phyloP scores from a whole-genome alignment of 805 yeast species.

The Wickerhamomyces queroliae region DNA sequence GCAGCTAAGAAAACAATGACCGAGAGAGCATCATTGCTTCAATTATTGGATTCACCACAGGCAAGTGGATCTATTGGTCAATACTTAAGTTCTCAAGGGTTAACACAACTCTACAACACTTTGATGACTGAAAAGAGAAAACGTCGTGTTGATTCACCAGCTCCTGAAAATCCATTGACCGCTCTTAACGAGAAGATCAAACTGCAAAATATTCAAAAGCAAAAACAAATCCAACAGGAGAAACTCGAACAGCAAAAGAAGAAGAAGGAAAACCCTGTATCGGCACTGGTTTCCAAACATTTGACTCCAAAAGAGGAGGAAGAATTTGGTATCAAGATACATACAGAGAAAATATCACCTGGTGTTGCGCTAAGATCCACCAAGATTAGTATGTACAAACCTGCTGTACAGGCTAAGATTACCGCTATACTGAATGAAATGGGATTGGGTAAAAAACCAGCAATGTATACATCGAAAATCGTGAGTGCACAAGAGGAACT shows the following conservation, averaged over 20 bases:
- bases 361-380: slow-evolving; percentile 83
- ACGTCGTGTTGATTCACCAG: slow-evolving; percentile 35
- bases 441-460: slow-evolving; percentile 75
- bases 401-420: slow-evolving; percentile 63
- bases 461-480: slow-evolving; percentile 79
- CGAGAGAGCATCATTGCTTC: slow-evolving; percentile 75
- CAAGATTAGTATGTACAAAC: slow-evolving; percentile 72
- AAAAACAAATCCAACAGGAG: slow-evolving; percentile 19
- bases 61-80: slow-evolving; percentile 67
- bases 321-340: slow-evolving; percentile 77
- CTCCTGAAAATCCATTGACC: slow-evolving; percentile 40
- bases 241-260: slow-evolving; percentile 17
- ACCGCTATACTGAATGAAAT: slow-evolving; percentile 65
- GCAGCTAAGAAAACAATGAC: slow-evolving; percentile 83
- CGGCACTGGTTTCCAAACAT: slow-evolving; percentile 28
- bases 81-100: slow-evolving; percentile 79
- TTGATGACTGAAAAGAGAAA: slow-evolving; percentile 64
- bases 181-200: slow-evolving; percentile 31
- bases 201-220: slow-evolving; percentile 21
- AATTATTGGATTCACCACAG: slow-evolving; percentile 84
- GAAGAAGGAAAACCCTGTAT: slow-evolving; percentile 27
- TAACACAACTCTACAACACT: slow-evolving; percentile 78
- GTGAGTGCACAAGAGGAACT: slow-evolving; percentile 73
- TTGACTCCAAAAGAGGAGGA: slow-evolving; percentile 76
- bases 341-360: slow-evolving; percentile 56